Evolutionary conservation across 768 basidiomycete species (phyloP), one percentile per base, ranked within the genome.

Genomic region (Porpolomopsis calyptriformis): DNA sequence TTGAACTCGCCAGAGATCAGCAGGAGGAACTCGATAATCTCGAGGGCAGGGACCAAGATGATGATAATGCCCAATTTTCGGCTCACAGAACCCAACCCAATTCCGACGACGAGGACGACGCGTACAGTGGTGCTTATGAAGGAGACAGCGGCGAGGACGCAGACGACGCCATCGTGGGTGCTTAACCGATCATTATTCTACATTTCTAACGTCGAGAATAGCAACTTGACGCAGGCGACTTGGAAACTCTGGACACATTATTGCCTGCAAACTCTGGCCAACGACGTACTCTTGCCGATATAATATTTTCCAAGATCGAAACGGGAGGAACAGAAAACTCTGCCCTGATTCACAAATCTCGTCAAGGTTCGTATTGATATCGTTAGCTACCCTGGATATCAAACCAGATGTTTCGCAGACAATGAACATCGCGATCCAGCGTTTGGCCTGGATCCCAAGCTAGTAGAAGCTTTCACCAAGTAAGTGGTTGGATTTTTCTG

Each of bases 271-370:
- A 82, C 62, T 71, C 77, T 12, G 74, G 76, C 5, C 82, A 87
- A 60, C 77, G 88, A 37, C 76, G 77, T 61, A 97, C 94, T 2
- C 68, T 99, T 24, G 96, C 96, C 24, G 96, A 99, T 60, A 72
- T 98, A n/a, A 99, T 98, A 49, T 89, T 99, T 59, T 76, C 86
- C 20, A 97, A 97, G 66, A 71, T 99, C 19, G 84, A 93, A 48
- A 75, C 72, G 47, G 72, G 68, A 10, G 78, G 82, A 51, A 61
- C 71, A 3, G 68, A 69, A 37, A 69, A 73, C 31, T 61, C 77
- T 6, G 71, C 75, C 8, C 66, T 74, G 23, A 78, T 80, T 45
- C 73, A 74, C 59, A 78, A 78, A 54, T 73, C 77, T 6, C 70
- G 73, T 22, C 78, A 74, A 72, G 77, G 80, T 78, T 46, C 22